Evolutionary conservation across 2,329 filamentous ascomycete genomes (phyloP).

Genomic region (Arthrocladium fulminans): DNA sequence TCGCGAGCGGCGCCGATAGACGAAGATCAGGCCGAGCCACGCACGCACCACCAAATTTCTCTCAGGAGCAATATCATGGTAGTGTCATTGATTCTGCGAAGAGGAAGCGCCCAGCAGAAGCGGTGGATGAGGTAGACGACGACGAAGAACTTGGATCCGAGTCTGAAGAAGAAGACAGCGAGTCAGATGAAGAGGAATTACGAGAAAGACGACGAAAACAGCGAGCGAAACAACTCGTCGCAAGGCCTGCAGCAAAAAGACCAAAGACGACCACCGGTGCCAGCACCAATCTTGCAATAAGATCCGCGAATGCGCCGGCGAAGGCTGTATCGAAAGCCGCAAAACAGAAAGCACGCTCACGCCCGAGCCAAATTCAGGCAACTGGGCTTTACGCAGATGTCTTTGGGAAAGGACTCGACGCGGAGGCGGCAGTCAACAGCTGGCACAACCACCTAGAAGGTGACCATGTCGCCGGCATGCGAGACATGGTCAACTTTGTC

Average conservation of each 20-base stretch:
- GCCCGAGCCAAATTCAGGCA: constrained; percentile 45
- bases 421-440: constrained; percentile 48
- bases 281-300: constrained; percentile 44
- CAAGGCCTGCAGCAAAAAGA: constrained; percentile 45
- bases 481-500: constrained; percentile 54
- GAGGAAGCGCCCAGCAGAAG: constrained; percentile 41
- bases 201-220: constrained; percentile 34
- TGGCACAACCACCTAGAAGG: constrained; percentile 51
- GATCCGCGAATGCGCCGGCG: constrained; percentile 39
- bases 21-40: constrained; percentile 38
- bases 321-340: constrained; percentile 29
- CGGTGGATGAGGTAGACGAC: constrained; percentile 24
- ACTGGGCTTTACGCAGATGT: constrained; percentile 54
- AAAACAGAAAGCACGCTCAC: constrained; percentile 43
- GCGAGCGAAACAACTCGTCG: constrained; percentile 27
- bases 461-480: constrained; percentile 46
- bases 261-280: constrained; percentile 44
- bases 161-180: constrained; percentile 24
- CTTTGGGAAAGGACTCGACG: constrained; percentile 46
- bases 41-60: constrained; percentile 36
- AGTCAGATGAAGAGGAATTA: constrained; percentile 43
- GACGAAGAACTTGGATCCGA: constrained; percentile 21
- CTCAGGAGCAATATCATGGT: constrained; percentile 28
- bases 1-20: constrained; percentile 24
- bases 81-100: constrained; percentile 33